Evolutionary conservation across 352 stramenopile genomes (phyloP).

Genomic region (Aphanomyces invadans): DNA sequence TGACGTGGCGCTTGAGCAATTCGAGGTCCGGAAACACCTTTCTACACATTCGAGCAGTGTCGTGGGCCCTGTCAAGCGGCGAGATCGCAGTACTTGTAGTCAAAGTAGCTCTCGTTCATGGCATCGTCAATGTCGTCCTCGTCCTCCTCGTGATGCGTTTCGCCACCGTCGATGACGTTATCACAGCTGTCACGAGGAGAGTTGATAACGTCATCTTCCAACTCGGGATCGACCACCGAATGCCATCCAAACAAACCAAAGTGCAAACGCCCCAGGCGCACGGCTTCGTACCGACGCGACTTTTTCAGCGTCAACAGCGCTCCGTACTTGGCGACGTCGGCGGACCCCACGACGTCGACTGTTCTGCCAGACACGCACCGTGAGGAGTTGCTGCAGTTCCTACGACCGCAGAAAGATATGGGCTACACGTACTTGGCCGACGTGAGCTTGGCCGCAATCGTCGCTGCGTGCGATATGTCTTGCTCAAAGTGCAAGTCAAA

Average conservation of each 20-base stretch:
- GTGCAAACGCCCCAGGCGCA: slow-evolving; percentile 6
- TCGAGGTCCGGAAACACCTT: slow-evolving; percentile 74
- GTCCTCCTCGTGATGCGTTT: slow-evolving; percentile 28
- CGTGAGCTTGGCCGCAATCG: slow-evolving; percentile 10
- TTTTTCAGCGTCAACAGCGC: slow-evolving; percentile 21
- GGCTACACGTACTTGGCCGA: background rate
- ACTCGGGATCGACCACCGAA: background rate
- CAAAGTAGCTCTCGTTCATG: slow-evolving; percentile 59
- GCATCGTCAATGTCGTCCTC: slow-evolving; percentile 45
- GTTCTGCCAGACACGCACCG: background rate
- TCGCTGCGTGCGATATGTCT: slow-evolving; percentile 10
- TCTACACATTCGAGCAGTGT: slow-evolving; percentile 11
- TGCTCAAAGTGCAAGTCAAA: slow-evolving; percentile 12
- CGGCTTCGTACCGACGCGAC: slow-evolving; percentile 9
- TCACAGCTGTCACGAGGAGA: slow-evolving; percentile 3
- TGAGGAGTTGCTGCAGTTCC: too few species aligned
- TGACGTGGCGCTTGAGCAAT: slow-evolving; percentile 55
- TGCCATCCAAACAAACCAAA: slow-evolving; percentile 18
- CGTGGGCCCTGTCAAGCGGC: too few species aligned
- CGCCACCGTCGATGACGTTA: slow-evolving; percentile 25
- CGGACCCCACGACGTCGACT: background rate
- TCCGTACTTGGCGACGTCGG: background rate
- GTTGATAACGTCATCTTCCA: background rate
- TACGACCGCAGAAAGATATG: too few species aligned
- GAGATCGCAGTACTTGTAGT: slow-evolving; percentile 31